phyloP scores from a whole-genome alignment of 2,329 filamentous ascomycete genomes.

The Colletotrichum noveboracense region DNA sequence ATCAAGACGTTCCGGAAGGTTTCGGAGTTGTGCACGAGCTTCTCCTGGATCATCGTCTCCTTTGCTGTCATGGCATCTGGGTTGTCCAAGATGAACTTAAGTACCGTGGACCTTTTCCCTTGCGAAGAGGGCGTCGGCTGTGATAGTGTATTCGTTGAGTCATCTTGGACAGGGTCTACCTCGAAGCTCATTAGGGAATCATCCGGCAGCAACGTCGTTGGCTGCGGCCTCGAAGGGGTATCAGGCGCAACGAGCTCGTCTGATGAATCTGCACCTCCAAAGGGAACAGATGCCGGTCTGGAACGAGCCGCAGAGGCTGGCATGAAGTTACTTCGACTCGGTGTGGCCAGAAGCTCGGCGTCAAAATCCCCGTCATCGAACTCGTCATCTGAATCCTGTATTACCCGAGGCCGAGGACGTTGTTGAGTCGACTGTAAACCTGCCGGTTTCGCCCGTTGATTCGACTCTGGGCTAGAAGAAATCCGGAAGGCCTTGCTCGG shows the following conservation, averaged over 20 bases:
- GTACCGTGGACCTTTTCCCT: neutral
- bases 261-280: neutral
- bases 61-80: constrained; percentile 37
- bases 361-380: constrained; percentile 64
- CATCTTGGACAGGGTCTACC: neutral
- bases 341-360: constrained; percentile 55
- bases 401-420: constrained; percentile 35
- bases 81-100: constrained; percentile 32
- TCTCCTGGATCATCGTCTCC: constrained; percentile 42
- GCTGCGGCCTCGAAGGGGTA: constrained; percentile 8
- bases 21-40: constrained; percentile 51
- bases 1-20: constrained; percentile 53
- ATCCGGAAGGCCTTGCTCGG: constrained; percentile 26
- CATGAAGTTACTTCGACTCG: constrained; percentile 30
- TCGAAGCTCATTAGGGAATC: neutral
- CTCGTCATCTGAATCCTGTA: constrained; percentile 65
- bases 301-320: neutral
- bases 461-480: constrained; percentile 23
- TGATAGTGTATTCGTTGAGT: neutral
- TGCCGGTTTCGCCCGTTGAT: constrained; percentile 5
- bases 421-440: neutral
- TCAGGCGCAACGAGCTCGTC: constrained; percentile 21
- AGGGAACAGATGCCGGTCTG: constrained; percentile 22
- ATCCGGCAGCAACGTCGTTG: neutral
- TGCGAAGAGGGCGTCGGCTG: constrained; percentile 10